Percentiles rank a stretch among this genome's conserved stretches.
Evolutionary conservation across 768 basidiomycete genomes (phyloP).

Genomic region (Galerina marginata): DNA sequence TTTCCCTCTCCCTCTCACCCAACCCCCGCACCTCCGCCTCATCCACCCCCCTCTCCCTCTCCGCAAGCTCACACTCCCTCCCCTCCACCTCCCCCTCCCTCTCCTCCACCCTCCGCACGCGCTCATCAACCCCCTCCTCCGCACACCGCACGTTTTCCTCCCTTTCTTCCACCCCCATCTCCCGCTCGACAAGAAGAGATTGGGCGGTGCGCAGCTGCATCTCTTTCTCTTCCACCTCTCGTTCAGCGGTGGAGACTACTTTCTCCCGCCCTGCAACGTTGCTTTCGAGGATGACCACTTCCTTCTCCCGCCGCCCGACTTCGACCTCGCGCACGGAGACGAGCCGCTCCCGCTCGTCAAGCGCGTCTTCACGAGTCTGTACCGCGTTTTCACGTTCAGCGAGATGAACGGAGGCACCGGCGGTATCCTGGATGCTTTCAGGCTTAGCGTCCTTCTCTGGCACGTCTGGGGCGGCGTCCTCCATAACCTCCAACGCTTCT

Average conservation of each 20-base stretch:
- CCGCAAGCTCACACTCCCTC: slow-evolving; percentile 8
- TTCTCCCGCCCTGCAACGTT: too few relatives aligned
- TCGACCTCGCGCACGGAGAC: not conserved
- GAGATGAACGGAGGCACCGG: not conserved
- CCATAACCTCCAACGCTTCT: not conserved
- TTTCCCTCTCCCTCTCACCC: not conserved
- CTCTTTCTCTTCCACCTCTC: not conserved
- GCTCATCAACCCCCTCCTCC: not conserved
- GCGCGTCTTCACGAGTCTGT: slow-evolving; percentile 2
- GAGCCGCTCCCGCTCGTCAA: slow-evolving; percentile 5
- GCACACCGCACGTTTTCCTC: not conserved
- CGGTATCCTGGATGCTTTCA: not conserved
- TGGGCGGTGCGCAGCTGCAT: not conserved
- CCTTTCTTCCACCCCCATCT: not conserved
- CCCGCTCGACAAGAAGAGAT: not conserved
- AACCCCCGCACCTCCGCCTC: slow-evolving; percentile 3
- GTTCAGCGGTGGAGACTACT: not conserved
- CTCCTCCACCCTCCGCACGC: slow-evolving; percentile 4
- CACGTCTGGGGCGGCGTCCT: not conserved
- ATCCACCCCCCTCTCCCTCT: slow-evolving; percentile 8
- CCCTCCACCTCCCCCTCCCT: not conserved
- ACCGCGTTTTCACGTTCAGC: slow-evolving; percentile 3
- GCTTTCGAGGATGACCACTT: not conserved
- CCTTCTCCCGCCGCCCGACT: slow-evolving; percentile 1
- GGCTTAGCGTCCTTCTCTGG: not conserved